phyloP scores from a whole-genome alignment of 2,329 filamentous ascomycete genomes.

The Fusarium oxysporum region DNA sequence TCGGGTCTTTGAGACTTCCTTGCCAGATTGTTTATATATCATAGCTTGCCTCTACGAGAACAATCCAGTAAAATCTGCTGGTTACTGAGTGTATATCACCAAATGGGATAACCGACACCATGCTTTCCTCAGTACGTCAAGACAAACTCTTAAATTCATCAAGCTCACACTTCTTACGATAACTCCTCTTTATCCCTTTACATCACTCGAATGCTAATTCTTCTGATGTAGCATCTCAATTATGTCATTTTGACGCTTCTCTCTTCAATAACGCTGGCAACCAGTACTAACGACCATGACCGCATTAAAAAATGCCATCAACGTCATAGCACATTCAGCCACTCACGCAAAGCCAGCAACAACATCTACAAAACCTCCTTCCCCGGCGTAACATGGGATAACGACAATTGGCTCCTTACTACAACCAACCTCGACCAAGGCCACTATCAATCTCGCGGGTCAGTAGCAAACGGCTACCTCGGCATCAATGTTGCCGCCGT shows the following conservation, averaged over 20 bases:
- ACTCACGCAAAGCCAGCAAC: background rate
- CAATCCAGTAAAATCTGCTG: fast-evolving
- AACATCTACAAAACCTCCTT: background rate
- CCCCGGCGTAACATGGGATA: background rate
- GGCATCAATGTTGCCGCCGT: constrained; percentile 1
- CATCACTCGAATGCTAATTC: fast-evolving
- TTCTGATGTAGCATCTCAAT: background rate
- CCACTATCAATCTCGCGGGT: constrained; percentile 1
- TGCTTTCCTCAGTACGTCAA: background rate
- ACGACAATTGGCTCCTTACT: background rate
- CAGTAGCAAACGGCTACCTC: constrained; percentile 8
- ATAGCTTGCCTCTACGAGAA: fast-evolving
- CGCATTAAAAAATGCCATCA: background rate
- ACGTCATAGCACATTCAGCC: background rate
- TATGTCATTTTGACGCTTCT: background rate
- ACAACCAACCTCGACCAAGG: background rate
- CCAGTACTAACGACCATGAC: fast-evolving
- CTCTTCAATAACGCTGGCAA: background rate
- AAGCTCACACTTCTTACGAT: fast-evolving
- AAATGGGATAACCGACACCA: fast-evolving
- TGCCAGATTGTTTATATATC: fast-evolving
- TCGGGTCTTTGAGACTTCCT: fast-evolving
- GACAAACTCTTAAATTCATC: background rate
- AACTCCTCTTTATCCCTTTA: fast-evolving
- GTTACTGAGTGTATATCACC: fast-evolving